These are phyloP conservation scores for Emydomyces testavorans DNA, from an alignment of 2,329 filamentous ascomycete genomes.

Conservation along the genomic window DNA sequence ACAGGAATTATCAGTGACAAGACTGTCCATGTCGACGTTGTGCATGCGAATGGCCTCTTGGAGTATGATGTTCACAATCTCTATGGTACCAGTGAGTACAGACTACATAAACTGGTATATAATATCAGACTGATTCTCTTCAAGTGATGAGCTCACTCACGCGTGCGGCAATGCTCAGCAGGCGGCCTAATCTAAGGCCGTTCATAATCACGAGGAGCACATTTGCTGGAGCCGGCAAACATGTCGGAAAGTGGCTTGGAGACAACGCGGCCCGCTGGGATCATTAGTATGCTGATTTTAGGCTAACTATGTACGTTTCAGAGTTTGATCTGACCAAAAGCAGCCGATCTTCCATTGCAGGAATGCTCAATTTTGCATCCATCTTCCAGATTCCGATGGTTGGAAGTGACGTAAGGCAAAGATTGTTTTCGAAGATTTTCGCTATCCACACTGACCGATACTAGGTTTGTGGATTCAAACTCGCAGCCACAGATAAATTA, in stretches of 20 bases:
- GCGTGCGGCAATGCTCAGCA: not conserved
- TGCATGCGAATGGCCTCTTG: constrained; percentile 57
- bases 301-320: not conserved
- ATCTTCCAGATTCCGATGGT: constrained; percentile 71
- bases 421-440: not conserved
- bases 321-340: not conserved
- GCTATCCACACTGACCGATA: not conserved
- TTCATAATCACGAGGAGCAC: constrained; percentile 78
- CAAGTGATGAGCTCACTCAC: constrained; percentile 6
- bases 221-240: constrained; percentile 64
- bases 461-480: constrained; percentile 51
- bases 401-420: constrained; percentile 45
- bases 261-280: constrained; percentile 61
- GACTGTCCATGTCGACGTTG: constrained; percentile 42
- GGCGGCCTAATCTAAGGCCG: constrained; percentile 36
- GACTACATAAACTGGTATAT: constrained; percentile 67
- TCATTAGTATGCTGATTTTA: constrained; percentile 46
- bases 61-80: constrained; percentile 81
- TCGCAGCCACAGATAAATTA: constrained; percentile 56
- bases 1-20: constrained; percentile 1
- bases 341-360: constrained; percentile 47
- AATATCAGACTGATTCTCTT: constrained; percentile 37
- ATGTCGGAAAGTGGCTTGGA: constrained; percentile 72
- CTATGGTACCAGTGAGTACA: constrained; percentile 56
- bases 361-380: constrained; percentile 25